Base-by-base conservation (phyloP, 2,329 filamentous ascomycete genomes). In the Alternaria metachromatica region DNA sequence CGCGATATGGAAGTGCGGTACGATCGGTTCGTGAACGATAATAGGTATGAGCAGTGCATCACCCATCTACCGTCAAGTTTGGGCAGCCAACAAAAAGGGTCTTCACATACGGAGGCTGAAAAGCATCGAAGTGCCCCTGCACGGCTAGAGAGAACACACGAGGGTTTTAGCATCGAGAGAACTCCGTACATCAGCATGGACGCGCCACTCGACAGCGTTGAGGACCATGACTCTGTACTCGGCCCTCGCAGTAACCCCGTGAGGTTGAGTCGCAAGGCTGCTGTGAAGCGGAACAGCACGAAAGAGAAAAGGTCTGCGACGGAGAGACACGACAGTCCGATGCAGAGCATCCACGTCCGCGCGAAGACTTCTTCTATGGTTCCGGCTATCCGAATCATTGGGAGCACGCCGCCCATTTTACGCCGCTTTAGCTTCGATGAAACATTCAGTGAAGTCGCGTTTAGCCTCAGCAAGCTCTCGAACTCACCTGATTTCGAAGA, bases 381-480 rank as follows among this genome's bases (percentile, higher is more conserved):
- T 15, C 13, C 26, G 7, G 48, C 5, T 28, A 30, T 11, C 1
- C 13, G 8, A 11, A 9, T n/a, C 11, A 18, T 6, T 23, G 9
- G 3, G 8, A 20, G 28, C 3, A 3, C 15, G 10, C 28, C 28
- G 11, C 41, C 48, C 4, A 5, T 13, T 1, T 15, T 30, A 26
- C 46, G 41, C 48, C 60, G 41, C 10, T 48, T 62, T 18, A 62
- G 54, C 55, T 62, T 62, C 21, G 60, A 53, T 25, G n/a, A 15
- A n/a, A 15, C 21, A 28, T 25, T 48, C 15, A 18, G 3, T 37
- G 48, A 45, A 10, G n/a, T n/a, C 6, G 20, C n/a, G 6, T 46
- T 45, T 3, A 18, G 0, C 9, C 28, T 43, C 48, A 4, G 6
- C 13, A 37, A 8, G 3, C 7, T 13, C 5, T 18, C 25, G 2